Base-by-base conservation (phyloP, 2,329 filamentous ascomycete species). In the Penicillium digitatum region DNA sequence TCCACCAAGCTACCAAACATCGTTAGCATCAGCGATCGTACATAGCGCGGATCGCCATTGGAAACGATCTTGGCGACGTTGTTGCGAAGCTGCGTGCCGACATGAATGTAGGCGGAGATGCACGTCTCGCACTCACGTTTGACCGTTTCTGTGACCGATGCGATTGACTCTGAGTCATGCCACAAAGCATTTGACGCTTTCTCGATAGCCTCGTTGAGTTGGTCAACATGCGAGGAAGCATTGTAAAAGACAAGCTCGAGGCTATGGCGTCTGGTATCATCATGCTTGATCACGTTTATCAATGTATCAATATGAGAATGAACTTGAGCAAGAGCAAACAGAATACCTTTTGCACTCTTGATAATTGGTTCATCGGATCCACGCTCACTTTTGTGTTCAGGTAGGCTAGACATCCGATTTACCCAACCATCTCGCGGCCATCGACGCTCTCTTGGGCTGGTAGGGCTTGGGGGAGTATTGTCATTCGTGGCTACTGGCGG, bases 1-100 rank as follows among this genome's bases (percentile, higher is more conserved):
- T 86, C 84, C 43, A 83, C 70, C 46, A 84, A 67, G 58, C 82
- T 81, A 45, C 80, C 79, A 61, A 83, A 84, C 34, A 85, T 77
- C 59, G 83, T 78, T 34, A 84, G 76, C 70, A 87, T 77, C 40
- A 85, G 74, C 16, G 79, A 82, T 26, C 83, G 80, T 48, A 86
- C 72, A 59, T 84, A 81, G 54, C 81, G 78, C 7, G 79, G 74
- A 60, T 86, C 82, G 4, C 79, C 78, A 46, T 80, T 77, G 44
- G 78, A 73, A n/a, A 82, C 76, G 32, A 83, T 80, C 54, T 81
- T 81, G 43, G 72, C 69, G 24, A 77, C 70, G 43, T 74, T 78
- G 47, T 77, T 74, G 48, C 76, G 76, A 43, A 83, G 66, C 54
- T 81, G 78, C 34, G 75, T 74, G 38, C 74, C 74, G 32, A 82